Evolutionary conservation across 768 basidiomycete species (phyloP), one percentile per base, ranked within the genome.

Genomic region (Pisolithus sp.): DNA sequence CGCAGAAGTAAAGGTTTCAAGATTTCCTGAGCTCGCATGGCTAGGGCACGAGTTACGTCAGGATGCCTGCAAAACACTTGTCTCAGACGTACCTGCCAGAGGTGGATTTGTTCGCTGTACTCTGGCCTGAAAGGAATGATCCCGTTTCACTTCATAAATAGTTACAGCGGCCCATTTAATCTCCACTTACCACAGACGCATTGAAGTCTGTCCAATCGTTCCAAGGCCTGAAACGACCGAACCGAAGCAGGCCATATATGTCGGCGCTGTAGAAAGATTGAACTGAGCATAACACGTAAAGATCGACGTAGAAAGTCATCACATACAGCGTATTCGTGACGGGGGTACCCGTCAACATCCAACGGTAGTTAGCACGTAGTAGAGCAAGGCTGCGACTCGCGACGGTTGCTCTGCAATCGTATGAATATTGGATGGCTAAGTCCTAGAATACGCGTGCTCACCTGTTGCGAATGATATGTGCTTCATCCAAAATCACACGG

Each of bases 271-370:
- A n/a, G 5, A 15, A 5, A 31, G 7, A 31, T 10, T 31, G 5
- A 15, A 18, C 30, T 18, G 5, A n/a, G 26, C 26, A 30, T 15
- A 9, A 21, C 5, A 13, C 15, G 21, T 3, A n/a, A 6, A 7
- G 6, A 37, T 17, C 18, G 17, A 18, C 24, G 5, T 0, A 5
- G 43, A 9, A 15, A 10, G 12, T 7, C 2, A 45, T 45, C 10
- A 53, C 74, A 4, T 58, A 85, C 85, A 82, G 67, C 3, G 82
- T 80, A 51, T 88, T 86, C 0, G 85, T 86, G 9, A 87, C 78
- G 1, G 86, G 85, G 0, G 86, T 87, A 34, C 86, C 85, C 0
- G 86, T 89, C 23, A 91, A 71, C 72, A 82, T 81, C 90, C 90
- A 93, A 20, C 88, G 72, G 58, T 85, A 84, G 53, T 76, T 81